Evolutionary conservation across 345 rosid genomes (phyloP), one percentile per base, ranked within the genome.

Genomic region (Pistacia atlantica): DNA sequence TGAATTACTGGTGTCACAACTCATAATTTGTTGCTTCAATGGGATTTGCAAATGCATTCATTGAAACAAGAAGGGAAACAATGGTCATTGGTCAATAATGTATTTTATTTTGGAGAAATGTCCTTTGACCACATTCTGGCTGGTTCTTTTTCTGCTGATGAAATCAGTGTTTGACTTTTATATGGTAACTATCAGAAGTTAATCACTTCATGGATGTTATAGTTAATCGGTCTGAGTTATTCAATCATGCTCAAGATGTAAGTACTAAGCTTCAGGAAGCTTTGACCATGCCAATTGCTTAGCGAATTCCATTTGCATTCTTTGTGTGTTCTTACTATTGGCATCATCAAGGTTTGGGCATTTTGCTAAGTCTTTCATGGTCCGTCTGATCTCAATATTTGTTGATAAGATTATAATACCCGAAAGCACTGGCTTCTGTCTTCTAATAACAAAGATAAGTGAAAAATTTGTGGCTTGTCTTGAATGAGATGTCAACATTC

Each of bases 31-130:
- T 79, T 37, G 12, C 42, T 17, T 60, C 59, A 71, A 2, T 56
- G 64, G 35, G n/a, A 65, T 57, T 72, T 25, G 55, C 68, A 68
- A 75, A 75, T 75, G 72, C 63, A 56, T 38, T 56, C 28, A 31
- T 42, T 18, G 35, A 54, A 37, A 66, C 25, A 20, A 65, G 64
- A 72, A 38, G 11, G 11, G 33, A 48, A 48, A 72, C 42, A 59
- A 1, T 59, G 38, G 42, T n/a, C 45, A 25, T 63, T 49, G 17
- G 20, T 33, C 68, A n/a, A 42, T 46, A 51, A 33, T 73, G 77
- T 33, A 63, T 20, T n/a, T 63, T 51, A 51, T 63, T 49, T 63
- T 9, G 56, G 77, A 49, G 12, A 60, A 51, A 55, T 14, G 5
- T 28, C 48, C 33, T 62, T 45, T 33, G 35, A 28, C 61, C 20